Evolutionary conservation across 441 rosid genomes (phyloP).

Genomic region (Gossypium davidsonii): DNA sequence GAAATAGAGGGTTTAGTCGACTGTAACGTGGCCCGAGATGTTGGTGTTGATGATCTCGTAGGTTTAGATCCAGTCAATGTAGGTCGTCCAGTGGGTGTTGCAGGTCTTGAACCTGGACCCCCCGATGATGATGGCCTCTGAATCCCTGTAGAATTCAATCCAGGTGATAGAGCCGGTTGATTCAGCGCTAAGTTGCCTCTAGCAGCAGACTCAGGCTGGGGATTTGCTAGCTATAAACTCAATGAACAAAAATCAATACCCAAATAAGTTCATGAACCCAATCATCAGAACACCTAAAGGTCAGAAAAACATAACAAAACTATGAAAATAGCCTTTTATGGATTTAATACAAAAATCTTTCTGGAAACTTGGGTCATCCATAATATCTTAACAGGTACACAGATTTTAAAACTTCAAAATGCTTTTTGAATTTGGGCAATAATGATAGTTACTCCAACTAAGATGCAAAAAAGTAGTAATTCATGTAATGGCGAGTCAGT

Average conservation of each 20-base stretch:
- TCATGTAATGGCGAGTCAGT: slow-evolving; percentile 3
- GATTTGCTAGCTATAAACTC: slow-evolving; percentile 56
- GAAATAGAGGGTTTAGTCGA: slow-evolving; percentile 42
- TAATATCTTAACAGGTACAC: neutral
- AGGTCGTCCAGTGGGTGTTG: slow-evolving; percentile 78
- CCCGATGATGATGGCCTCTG: slow-evolving; percentile 91
- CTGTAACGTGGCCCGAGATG: slow-evolving; percentile 60
- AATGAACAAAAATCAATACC: slow-evolving; percentile 11
- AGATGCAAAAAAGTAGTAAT: neutral
- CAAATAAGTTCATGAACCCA: slow-evolving; percentile 14
- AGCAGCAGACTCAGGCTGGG: slow-evolving; percentile 50
- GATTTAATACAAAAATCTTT: neutral
- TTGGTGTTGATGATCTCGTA: slow-evolving; percentile 78
- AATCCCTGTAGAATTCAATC: slow-evolving; percentile 48
- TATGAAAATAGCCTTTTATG: neutral
- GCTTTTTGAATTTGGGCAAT: neutral
- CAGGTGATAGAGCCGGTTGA: slow-evolving; percentile 67
- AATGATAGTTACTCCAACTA: neutral
- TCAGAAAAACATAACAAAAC: neutral
- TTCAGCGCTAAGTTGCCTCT: slow-evolving; percentile 57
- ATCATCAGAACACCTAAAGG: slow-evolving; percentile 3
- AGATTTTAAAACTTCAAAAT: neutral
- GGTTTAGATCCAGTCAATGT: slow-evolving; percentile 55
- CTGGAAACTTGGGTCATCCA: neutral
- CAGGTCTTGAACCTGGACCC: slow-evolving; percentile 85